phyloP scores from a whole-genome alignment of 148 eudicot species.

The Amaranthus palmeri region DNA sequence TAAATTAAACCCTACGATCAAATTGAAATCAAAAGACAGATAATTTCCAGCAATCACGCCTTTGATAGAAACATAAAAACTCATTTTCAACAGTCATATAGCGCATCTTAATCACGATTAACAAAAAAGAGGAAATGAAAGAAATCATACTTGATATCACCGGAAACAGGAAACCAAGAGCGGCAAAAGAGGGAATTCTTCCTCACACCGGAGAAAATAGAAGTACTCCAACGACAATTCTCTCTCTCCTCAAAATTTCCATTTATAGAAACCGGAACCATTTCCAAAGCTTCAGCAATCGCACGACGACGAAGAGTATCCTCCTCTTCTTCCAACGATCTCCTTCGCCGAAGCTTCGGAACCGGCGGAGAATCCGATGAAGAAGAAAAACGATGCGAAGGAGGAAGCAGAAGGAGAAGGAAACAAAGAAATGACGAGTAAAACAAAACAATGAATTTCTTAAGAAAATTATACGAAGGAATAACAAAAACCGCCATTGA shows the following conservation, averaged over 20 bases:
- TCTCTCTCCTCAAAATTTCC: slow-evolving; percentile 16
- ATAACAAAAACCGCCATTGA: slow-evolving; percentile 28
- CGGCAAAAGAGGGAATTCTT: slow-evolving; percentile 72
- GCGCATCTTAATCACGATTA: background rate
- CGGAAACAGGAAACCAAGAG: slow-evolving; percentile 59
- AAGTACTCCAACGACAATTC: slow-evolving; percentile 36
- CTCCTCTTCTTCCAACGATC: slow-evolving; percentile 52
- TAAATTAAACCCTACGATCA: background rate
- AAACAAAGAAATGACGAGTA: slow-evolving; percentile 74
- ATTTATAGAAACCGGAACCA: slow-evolving; percentile 24
- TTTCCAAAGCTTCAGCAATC: slow-evolving; percentile 55
- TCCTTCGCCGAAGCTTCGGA: slow-evolving; percentile 19
- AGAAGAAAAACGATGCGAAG: slow-evolving; percentile 25
- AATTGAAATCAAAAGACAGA: background rate
- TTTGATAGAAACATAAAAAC: background rate
- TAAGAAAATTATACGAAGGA: slow-evolving; percentile 45
- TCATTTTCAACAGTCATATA: background rate
- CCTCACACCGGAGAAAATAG: slow-evolving; percentile 44
- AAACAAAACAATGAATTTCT: slow-evolving; percentile 41
- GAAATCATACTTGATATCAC: slow-evolving; percentile 39
- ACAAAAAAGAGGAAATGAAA: background rate
- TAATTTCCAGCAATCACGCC: background rate
- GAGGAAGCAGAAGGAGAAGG: slow-evolving; percentile 47
- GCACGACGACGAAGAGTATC: slow-evolving; percentile 71
- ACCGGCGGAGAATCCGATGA: slow-evolving; percentile 25